phyloP scores from a whole-genome alignment of 208 protist species.

The Tritrichomonas musculus region DNA sequence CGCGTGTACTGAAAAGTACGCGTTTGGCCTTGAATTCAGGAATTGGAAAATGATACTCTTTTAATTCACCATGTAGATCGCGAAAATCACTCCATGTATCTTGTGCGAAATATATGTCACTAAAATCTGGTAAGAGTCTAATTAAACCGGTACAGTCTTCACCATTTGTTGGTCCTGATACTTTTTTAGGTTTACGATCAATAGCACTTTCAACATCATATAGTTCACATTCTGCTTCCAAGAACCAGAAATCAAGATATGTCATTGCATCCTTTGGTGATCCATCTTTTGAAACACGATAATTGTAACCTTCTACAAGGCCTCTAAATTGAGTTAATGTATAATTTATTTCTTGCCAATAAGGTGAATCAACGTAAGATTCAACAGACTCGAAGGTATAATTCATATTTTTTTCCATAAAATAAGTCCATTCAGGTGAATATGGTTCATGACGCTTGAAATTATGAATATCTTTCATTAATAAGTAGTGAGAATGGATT shows the following conservation, averaged over 20 bases:
- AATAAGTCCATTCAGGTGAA: neutral
- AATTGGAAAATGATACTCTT: neutral
- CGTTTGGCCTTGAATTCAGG: neutral
- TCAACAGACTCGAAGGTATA: neutral
- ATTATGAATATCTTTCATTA: neutral
- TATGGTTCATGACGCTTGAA: neutral
- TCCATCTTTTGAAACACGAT: too few relatives aligned
- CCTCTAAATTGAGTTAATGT: neutral
- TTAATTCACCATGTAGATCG: neutral
- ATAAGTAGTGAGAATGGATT: neutral
- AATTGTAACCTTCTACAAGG: neutral
- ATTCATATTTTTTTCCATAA: neutral
- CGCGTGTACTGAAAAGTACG: neutral
- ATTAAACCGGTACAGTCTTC: neutral
- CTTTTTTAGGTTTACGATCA: neutral
- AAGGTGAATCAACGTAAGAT: neutral
- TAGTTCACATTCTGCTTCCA: neutral
- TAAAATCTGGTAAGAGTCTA: neutral
- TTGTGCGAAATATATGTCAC: neutral
- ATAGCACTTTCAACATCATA: neutral
- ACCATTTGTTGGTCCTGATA: neutral
- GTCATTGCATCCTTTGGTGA: neutral
- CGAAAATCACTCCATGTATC: neutral
- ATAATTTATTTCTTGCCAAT: neutral
- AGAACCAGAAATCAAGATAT: neutral